Evolutionary conservation across 2,329 filamentous ascomycete genomes (phyloP), one percentile per base, ranked within the genome.

Genomic region (Lasiodiplodia gonubiensis): DNA sequence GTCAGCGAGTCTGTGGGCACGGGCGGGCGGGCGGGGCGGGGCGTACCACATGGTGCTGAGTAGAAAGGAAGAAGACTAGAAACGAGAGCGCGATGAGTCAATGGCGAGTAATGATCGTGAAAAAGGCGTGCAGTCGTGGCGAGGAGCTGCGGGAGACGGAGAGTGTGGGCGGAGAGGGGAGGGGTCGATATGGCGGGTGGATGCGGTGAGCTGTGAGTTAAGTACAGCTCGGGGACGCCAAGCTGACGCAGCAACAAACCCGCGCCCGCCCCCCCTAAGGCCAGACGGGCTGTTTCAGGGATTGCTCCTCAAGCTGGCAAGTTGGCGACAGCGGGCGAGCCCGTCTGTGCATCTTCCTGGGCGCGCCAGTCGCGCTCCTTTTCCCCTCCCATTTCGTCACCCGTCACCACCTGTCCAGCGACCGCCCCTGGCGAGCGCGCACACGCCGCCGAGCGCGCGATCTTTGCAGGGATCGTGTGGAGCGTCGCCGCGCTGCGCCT

Each of bases 31-130:
- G 51, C n/a, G 54, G 30, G 46, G 49, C 55, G 30, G 48, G 65
- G 48, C 66, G 14, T 64, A 67, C 66, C 66, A 67, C 66, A 67
- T 67, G 66, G 59, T 67, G 66, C 23, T 37, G 35, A 39, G 33
- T 30, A 10, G 39, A 51, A 48, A 35, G 64, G 64, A 57, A 57
- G 64, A 66, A 59, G 21, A 57, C 52, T 37, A 46, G 23, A 66
- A 61, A 67, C 54, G 65, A 67, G 37, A 53, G 57, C 52, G 48
- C 30, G 14, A 49, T 27, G 55, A 42, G 27, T 63, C 53, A 55
- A 54, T 63, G 59, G 49, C 35, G 33, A 49, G 51, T 55, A 67
- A 67, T 52, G 66, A 63, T 67, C 59, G 66, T 54, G 51, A 64
- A 25, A 23, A n/a, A 18, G 66, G 48, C 25, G 53, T 61, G 48